Evolutionary conservation across 257 asterid genomes (phyloP).

Genomic region (Cinchona pubescens): DNA sequence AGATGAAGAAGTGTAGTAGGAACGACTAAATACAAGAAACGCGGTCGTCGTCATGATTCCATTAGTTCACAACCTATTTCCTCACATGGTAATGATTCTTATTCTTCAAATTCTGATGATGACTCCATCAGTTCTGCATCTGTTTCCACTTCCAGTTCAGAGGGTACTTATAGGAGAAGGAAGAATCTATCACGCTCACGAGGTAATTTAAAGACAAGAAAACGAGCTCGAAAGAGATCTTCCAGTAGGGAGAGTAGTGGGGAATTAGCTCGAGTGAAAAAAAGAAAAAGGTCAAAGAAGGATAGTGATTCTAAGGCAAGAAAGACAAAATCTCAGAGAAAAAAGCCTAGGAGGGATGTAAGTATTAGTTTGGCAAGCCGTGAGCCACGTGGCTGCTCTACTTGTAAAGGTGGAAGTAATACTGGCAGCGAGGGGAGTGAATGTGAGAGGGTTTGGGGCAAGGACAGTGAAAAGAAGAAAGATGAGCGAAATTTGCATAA

Average conservation of each 20-base stretch:
- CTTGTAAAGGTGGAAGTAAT: conserved; percentile 37
- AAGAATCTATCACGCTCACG: conserved; percentile 32
- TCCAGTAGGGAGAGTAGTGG: conserved; percentile 27
- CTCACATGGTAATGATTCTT: conserved; percentile 30
- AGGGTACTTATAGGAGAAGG: conserved; percentile 36
- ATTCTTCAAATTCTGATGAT: conserved; percentile 52
- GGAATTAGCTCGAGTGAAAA: conserved; percentile 32
- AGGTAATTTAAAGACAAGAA: conserved; percentile 29
- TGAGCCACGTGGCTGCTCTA: conserved; percentile 59
- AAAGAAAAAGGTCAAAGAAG: conserved; percentile 54
- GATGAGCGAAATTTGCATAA: conserved; percentile 15
- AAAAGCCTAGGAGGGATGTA: conserved; percentile 42
- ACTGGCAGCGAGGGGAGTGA: conserved; percentile 32
- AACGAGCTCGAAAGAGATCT: conserved; percentile 36
- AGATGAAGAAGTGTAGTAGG: conserved; percentile 55
- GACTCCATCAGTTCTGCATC: conserved; percentile 47
- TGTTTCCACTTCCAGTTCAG: conserved; percentile 36
- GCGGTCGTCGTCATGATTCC: conserved; percentile 35
- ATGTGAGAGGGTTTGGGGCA: conserved; percentile 24
- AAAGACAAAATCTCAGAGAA: conserved; percentile 46
- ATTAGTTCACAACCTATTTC: conserved; percentile 45
- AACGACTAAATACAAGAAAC: conserved; percentile 56
- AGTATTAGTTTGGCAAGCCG: conserved; percentile 49
- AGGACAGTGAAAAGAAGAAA: conserved; percentile 26
- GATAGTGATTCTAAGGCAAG: conserved; percentile 33